These are phyloP conservation scores for Drechslerella dactyloides DNA, from an alignment of 2,329 filamentous ascomycete species.

Conservation along the genomic window DNA sequence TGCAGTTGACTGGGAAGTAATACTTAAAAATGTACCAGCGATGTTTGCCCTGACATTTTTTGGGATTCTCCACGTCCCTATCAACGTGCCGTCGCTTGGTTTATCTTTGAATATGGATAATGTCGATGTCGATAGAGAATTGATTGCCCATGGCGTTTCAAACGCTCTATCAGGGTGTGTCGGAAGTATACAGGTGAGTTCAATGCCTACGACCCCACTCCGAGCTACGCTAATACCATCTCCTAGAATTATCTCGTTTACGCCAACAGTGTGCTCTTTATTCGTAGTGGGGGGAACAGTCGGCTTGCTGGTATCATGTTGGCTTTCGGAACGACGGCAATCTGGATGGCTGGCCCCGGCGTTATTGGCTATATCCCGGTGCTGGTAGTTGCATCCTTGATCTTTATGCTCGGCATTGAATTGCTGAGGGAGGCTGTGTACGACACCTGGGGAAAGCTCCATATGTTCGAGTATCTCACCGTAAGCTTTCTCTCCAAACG, in stretches of 20 bases:
- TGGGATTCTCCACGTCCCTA: constrained; percentile 93
- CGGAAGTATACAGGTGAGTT: constrained; percentile 76
- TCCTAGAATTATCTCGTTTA: constrained; percentile 96
- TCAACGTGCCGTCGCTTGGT: constrained; percentile 93
- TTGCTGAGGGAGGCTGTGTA: constrained; percentile 86
- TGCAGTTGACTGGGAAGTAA: constrained; percentile 79
- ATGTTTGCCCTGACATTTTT: constrained; percentile 99
- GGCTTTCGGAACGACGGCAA: constrained; percentile 76
- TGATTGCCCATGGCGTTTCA: constrained; percentile 90
- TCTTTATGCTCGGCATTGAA: constrained; percentile 93
- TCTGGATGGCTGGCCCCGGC: constrained; percentile 83
- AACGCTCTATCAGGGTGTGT: constrained; percentile 85
- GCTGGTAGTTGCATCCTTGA: constrained; percentile 94
- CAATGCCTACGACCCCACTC: neutral
- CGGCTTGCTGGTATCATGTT: constrained; percentile 85
- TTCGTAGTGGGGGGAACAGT: constrained; percentile 86
- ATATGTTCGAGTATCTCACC: constrained; percentile 85
- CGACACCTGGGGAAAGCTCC: constrained; percentile 85
- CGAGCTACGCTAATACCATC: constrained; percentile 53
- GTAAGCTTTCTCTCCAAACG: constrained; percentile 60
- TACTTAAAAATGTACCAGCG: constrained; percentile 83
- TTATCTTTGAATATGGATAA: constrained; percentile 92
- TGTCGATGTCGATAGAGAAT: constrained; percentile 84
- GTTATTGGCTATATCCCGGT: constrained; percentile 94
- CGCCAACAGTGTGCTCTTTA: constrained; percentile 96